Conservation (phyloP, 768 basidiomycete genomes). For the Xerocomellus amylosporus region DNA sequence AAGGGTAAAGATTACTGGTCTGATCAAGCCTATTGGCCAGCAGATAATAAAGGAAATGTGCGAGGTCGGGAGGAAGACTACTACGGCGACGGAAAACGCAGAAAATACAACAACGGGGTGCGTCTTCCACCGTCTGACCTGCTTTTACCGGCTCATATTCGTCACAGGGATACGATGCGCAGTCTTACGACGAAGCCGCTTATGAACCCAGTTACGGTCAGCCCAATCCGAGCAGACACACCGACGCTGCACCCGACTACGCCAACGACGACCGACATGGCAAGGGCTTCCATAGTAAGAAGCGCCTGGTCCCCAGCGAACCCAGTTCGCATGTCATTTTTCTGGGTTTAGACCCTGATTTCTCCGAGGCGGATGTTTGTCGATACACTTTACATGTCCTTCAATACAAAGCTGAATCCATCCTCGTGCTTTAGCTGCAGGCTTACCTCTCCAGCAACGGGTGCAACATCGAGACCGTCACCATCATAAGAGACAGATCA, state of each 20-base stretch:
- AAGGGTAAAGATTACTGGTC: slow-evolving; percentile 65
- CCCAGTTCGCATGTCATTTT: slow-evolving; percentile 94
- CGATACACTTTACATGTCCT: slow-evolving; percentile 33
- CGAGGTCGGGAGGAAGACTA: slow-evolving; percentile 69
- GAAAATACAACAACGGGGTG: slow-evolving; percentile 78
- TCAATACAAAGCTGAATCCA: slow-evolving; percentile 37
- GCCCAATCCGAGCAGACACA: slow-evolving; percentile 29
- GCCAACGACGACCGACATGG: slow-evolving; percentile 49
- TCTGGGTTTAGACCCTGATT: slow-evolving; percentile 88
- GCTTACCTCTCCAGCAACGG: slow-evolving; percentile 69
- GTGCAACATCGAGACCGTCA: slow-evolving; percentile 81
- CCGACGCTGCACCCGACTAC: slow-evolving; percentile 42
- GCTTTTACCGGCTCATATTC: slow-evolving; percentile 7
- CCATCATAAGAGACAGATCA: slow-evolving; percentile 94
- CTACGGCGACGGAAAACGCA: slow-evolving; percentile 67
- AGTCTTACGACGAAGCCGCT: slow-evolving; percentile 47
- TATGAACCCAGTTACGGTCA: slow-evolving; percentile 35
- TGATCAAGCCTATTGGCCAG: slow-evolving; percentile 43
- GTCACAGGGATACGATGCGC: slow-evolving; percentile 51
- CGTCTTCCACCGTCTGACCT: slow-evolving; percentile 24
- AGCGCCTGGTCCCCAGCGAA: slow-evolving; percentile 79
- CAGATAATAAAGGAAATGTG: slow-evolving; percentile 37
- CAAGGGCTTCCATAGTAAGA: slow-evolving; percentile 53
- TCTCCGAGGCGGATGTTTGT: slow-evolving; percentile 91
- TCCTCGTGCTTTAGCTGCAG: slow-evolving; percentile 59